Base-by-base conservation (phyloP, 2,329 filamentous ascomycete genomes). In the Atkinsonella texensis region DNA sequence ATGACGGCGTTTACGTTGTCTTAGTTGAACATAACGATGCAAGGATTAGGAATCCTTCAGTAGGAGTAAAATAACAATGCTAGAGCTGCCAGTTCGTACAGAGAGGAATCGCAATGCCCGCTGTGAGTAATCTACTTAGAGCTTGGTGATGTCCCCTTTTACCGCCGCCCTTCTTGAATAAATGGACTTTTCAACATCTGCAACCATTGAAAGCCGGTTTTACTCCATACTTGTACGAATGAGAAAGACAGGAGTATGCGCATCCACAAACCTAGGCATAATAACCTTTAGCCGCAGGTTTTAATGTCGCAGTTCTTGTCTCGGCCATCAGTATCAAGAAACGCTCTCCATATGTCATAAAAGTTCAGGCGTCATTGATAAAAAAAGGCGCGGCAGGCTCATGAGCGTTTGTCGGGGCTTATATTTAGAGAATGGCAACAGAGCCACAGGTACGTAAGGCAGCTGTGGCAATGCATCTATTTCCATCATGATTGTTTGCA, bases 221-320 rank as follows among this genome's bases (percentile, higher is more conserved):
- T 58, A n/a, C n/a, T n/a, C n/a, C n/a, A n/a, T 62, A 72, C 60
- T 62, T 62, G 58, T 75, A 75, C 0, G 70, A 62, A 58, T 79
- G 76, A 79, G 64, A 56, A 80, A 78, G n/a, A 79, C 69, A 58
- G 79, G 76, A 0, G 75, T 77, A 23, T 23, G 75, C 0, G 75
- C 71, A 58, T 80, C 76, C 4, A 80, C 74, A 5, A 79, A 65
- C 10, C 75, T 76, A 0, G 76, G 75, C 48, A 79, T 65, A 5
- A 76, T 72, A 20, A 71, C 65, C 51, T 72, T 68, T 51, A 74
- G 73, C 10, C 77, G 71, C n/a, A 81, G 70, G 53, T 23, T 23
- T 80, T 74, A 56, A 82, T 73, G 41, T 76, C 70, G 15, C 61
- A 65, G 5, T 61, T 52, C 32, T 49, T 18, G 12, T 23, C 28